Conservation (phyloP, 345 rosid genomes). For the Eucalyptus decipiens region DNA sequence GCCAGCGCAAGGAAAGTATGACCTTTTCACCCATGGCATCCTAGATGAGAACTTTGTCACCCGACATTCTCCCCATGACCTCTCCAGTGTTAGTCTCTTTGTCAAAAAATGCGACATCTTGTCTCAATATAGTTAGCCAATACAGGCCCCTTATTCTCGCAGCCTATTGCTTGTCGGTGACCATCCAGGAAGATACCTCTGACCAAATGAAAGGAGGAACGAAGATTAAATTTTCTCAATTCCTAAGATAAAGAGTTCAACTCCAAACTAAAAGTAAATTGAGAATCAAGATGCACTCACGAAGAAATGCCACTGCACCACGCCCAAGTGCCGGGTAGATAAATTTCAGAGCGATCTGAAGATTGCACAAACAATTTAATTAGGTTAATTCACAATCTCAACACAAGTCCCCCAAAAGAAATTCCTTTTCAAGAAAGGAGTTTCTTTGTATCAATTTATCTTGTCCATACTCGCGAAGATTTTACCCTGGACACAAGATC, state of each 20-base stretch:
- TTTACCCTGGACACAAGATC: slow-evolving; percentile 44
- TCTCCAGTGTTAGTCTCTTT: slow-evolving; percentile 71
- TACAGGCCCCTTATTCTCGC: slow-evolving; percentile 56
- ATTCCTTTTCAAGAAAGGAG: not conserved
- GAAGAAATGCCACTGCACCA: slow-evolving; percentile 52
- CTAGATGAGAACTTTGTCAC: slow-evolving; percentile 81
- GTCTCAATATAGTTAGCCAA: slow-evolving; percentile 57
- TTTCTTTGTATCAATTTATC: no score
- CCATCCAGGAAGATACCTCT: slow-evolving; percentile 81
- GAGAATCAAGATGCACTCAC: slow-evolving; percentile 23
- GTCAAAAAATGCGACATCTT: slow-evolving; percentile 72
- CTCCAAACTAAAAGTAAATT: not conserved
- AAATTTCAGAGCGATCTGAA: slow-evolving; percentile 53
- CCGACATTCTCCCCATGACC: slow-evolving; percentile 87
- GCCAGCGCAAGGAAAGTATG: not conserved
- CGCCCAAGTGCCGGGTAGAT: slow-evolving; percentile 71
- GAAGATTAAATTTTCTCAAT: not conserved
- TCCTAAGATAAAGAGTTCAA: not conserved
- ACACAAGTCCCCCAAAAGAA: not conserved
- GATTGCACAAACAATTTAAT: not conserved
- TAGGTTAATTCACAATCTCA: not conserved
- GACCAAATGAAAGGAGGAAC: not conserved
- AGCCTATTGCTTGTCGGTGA: slow-evolving; percentile 78
- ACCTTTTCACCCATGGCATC: slow-evolving; percentile 98
- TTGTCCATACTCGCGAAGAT: not conserved